A percentile compares a stretch with the other conserved stretches of the same genome.
Conservation (phyloP, 2,329 filamentous ascomycete genomes). For the Stagonosporopsis cucurbitacearum region DNA sequence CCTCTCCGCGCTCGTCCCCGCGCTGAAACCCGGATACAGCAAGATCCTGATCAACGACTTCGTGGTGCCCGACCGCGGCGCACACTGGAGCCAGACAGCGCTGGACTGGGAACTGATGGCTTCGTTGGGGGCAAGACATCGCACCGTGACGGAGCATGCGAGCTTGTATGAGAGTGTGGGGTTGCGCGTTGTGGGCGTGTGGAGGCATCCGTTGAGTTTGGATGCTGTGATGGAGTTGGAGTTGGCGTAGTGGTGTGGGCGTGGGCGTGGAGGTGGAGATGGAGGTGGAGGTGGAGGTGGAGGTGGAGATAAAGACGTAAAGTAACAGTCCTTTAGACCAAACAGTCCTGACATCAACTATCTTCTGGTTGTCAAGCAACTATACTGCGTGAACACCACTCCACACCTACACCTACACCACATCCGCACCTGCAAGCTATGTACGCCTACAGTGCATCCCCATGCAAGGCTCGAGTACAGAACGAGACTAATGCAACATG, state of each 20-base stretch:
- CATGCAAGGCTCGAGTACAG: too few species aligned
- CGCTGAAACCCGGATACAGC: conserved; percentile 39
- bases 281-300: neutral
- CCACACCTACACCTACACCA: too few species aligned
- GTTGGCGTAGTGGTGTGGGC: conserved; percentile 16
- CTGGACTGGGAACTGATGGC: conserved; percentile 39
- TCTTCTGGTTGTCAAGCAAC: too few species aligned
- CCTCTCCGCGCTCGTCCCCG: conserved; percentile 30
- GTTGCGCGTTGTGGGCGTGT: conserved; percentile 26
- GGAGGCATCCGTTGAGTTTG: conserved; percentile 28
- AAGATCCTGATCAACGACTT: conserved; percentile 39
- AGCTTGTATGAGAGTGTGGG: conserved; percentile 30
- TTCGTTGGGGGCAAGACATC: conserved; percentile 30
- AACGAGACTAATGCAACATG: neutral
- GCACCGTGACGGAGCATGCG: conserved; percentile 31
- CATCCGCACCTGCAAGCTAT: too few species aligned
- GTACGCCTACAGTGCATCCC: too few species aligned
- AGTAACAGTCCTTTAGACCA: too few species aligned
- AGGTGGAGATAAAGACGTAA: too few species aligned
- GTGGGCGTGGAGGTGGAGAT: too few species aligned
- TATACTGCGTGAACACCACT: too few species aligned
- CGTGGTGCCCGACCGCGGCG: conserved; percentile 33
- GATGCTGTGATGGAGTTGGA: conserved; percentile 35
- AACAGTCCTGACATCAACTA: too few species aligned
- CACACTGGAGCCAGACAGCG: conserved; percentile 33